phyloP scores from a whole-genome alignment of 1,284 basidiomycete genomes.

The Hemileia vastatrix region DNA sequence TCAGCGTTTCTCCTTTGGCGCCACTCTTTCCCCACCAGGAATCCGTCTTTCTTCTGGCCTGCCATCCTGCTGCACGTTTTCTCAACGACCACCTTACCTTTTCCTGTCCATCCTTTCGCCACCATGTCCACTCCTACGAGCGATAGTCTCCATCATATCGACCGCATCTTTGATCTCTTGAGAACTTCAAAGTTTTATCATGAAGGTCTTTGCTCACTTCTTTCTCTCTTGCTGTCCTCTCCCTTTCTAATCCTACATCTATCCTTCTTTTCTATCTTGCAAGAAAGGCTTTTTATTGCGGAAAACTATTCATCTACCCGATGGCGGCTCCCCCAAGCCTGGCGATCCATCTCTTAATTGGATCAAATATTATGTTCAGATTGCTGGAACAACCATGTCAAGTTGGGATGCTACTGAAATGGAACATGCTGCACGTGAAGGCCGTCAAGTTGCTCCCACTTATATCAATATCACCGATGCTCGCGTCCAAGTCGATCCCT shows the following conservation, averaged over 20 bases:
- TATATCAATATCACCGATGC: constrained; percentile 23
- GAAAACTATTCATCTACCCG: constrained; percentile 7
- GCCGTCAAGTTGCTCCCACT: constrained; percentile 25
- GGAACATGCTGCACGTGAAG: constrained; percentile 30
- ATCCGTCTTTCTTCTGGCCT: no score
- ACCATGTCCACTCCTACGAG: background rate
- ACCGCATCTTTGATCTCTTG: constrained; percentile 3
- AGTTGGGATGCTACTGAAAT: constrained; percentile 36
- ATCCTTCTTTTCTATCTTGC: background rate
- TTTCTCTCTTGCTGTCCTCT: background rate
- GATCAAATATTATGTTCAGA: constrained; percentile 36
- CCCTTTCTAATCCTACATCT: no score
- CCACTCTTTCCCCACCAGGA: no score
- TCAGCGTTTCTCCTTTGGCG: no score
- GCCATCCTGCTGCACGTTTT: no score
- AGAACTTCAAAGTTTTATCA: constrained; percentile 13
- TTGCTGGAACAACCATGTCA: constrained; percentile 31
- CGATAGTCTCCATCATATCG: constrained; percentile 3
- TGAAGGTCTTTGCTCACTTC: background rate
- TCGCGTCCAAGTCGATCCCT: background rate
- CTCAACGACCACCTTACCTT: no score
- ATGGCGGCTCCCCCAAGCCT: background rate
- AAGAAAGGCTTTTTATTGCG: constrained; percentile 12
- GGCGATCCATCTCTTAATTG: constrained; percentile 26
- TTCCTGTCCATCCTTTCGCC: no score